Evolutionary conservation across 2,329 filamentous ascomycete genomes (phyloP).

Genomic region (Grosmannia clavigera): DNA sequence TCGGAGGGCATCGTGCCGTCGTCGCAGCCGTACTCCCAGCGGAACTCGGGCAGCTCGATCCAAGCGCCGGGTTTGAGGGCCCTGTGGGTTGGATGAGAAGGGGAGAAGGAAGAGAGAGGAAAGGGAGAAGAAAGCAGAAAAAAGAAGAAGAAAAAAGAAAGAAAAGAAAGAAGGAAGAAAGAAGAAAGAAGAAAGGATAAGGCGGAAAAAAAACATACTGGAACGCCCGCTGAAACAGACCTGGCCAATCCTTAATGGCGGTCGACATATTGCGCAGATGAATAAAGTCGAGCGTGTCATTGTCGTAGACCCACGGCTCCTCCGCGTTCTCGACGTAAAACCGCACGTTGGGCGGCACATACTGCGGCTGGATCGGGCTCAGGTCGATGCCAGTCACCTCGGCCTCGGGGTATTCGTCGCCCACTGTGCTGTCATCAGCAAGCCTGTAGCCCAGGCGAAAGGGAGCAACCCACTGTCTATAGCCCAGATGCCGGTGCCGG

Average conservation of each 20-base stretch:
- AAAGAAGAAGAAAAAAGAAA: not conserved
- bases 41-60: slow-evolving; percentile 24
- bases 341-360: slow-evolving; percentile 26
- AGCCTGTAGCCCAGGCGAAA: not conserved
- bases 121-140: not conserved
- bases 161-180: not conserved
- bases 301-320: slow-evolving; percentile 35
- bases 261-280: slow-evolving; percentile 43
- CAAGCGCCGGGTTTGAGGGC: slow-evolving; percentile 27
- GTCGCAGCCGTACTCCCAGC: slow-evolving; percentile 11
- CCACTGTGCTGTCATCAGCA: not conserved
- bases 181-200: not conserved
- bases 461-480: slow-evolving; percentile 10
- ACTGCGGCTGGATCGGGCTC: slow-evolving; percentile 29
- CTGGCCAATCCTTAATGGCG: slow-evolving; percentile 34
- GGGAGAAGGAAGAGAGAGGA: not conserved
- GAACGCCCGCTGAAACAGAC: slow-evolving; percentile 19
- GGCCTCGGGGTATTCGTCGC: slow-evolving; percentile 19
- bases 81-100: not conserved
- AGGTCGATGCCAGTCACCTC: slow-evolving; percentile 32
- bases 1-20: slow-evolving; percentile 20
- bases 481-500: slow-evolving; percentile 14
- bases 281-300: slow-evolving; percentile 41
- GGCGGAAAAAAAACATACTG: not conserved
- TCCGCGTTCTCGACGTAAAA: slow-evolving; percentile 26